These are phyloP conservation scores for Verticillium nubilum DNA, from an alignment of 2,329 filamentous ascomycete genomes.

Conservation along the genomic window DNA sequence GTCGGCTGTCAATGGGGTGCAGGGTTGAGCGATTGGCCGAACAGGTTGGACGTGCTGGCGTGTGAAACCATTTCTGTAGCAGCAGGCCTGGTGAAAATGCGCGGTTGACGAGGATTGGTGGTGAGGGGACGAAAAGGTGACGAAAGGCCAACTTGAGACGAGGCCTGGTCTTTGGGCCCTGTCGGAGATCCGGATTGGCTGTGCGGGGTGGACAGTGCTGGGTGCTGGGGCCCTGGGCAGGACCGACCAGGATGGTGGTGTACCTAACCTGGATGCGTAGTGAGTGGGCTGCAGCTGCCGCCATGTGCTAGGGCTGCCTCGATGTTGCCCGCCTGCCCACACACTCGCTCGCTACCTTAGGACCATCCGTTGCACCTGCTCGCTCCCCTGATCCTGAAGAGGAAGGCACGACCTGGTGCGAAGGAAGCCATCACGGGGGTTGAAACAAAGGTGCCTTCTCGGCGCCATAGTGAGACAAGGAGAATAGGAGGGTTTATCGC, in stretches of 20 bases:
- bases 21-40: neutral
- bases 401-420: neutral
- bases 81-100: constrained; percentile 2
- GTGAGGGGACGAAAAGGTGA: constrained; percentile 7
- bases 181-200: neutral
- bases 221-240: neutral
- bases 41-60: neutral
- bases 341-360: neutral
- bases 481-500: neutral
- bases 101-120: constrained; percentile 8
- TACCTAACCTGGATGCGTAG: too few relatives aligned
- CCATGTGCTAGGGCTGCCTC: neutral
- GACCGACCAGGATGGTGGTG: too few relatives aligned
- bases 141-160: neutral
- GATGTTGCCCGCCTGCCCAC: too few relatives aligned
- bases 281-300: neutral
- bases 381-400: neutral
- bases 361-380: neutral
- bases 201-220: neutral
- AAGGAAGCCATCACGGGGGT: neutral
- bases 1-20: neutral
- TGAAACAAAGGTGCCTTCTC: neutral
- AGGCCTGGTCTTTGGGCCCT: neutral
- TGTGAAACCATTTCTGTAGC: constrained; percentile 12
- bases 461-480: neutral